Evolutionary conservation across 2,329 filamentous ascomycete species (phyloP).

Genomic region (Madurella mycetomatis): DNA sequence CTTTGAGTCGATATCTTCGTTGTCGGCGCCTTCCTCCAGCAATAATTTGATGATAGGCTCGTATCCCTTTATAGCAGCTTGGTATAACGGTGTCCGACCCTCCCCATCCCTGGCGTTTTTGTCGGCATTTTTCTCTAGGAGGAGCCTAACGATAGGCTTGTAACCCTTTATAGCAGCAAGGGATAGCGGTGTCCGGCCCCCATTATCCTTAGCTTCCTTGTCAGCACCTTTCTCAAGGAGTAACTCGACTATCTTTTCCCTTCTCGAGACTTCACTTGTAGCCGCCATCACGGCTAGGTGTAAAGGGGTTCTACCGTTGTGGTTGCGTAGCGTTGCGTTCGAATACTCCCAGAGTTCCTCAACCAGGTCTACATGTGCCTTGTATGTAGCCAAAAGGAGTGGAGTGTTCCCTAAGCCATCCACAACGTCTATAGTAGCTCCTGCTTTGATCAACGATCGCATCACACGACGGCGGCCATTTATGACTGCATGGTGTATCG

Average conservation of each 20-base stretch:
- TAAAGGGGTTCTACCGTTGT: not conserved
- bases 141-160: no score
- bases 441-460: not conserved
- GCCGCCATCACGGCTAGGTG: not conserved
- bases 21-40: no score
- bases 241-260: not conserved
- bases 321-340: not conserved
- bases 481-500: slow-evolving; percentile 23
- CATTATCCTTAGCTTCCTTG: no score
- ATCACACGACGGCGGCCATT: not conserved
- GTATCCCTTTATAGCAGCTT: no score
- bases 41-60: no score
- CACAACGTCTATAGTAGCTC: not conserved
- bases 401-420: not conserved
- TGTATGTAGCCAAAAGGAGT: not conserved
- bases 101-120: no score
- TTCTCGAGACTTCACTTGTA: not conserved
- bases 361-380: not conserved
- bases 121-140: no score
- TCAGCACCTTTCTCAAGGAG: not conserved
- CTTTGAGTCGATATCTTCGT: not conserved
- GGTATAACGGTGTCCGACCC: no score
- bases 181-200: no score
- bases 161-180: no score
- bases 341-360: not conserved